Percentiles rank a stretch among this genome's conserved stretches.
phyloP scores from a whole-genome alignment of 106 monocot species.

The Dactylorhiza incarnata region DNA sequence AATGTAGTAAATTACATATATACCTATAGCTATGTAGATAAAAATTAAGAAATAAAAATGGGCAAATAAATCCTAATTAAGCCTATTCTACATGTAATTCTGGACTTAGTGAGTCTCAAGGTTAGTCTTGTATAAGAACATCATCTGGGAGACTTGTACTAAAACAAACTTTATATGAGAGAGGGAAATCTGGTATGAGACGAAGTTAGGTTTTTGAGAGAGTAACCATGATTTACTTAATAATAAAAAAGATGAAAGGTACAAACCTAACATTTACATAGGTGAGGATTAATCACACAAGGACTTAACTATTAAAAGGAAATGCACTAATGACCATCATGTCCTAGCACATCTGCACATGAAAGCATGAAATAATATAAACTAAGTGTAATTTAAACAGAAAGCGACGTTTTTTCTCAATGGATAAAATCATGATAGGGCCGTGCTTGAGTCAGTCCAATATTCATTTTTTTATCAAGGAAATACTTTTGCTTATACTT shows the following conservation, averaged over 20 bases:
- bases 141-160: no score
- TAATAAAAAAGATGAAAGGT: neutral
- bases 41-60: no score
- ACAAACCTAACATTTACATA: neutral
- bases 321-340: neutral
- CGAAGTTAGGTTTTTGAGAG: neutral
- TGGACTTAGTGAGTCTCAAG: no score
- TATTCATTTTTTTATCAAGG: neutral
- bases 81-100: no score
- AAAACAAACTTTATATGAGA: no score
- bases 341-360: neutral
- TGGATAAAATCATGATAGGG: neutral
- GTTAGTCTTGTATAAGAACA: no score
- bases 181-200: no score
- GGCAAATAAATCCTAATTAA: no score
- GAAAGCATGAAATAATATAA: neutral
- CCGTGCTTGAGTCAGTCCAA: neutral
- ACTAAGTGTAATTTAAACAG: neutral
- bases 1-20: no score
- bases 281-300: neutral
- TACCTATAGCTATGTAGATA: no score
- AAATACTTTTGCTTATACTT: neutral
- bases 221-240: neutral
- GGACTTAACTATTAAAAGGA: neutral
- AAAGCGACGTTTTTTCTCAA: neutral